Percentiles rank a stretch among this genome's conserved stretches.
These are phyloP conservation scores for Lipomyces sp. DNA, from an alignment of 805 yeast species.

Conservation along the genomic window DNA sequence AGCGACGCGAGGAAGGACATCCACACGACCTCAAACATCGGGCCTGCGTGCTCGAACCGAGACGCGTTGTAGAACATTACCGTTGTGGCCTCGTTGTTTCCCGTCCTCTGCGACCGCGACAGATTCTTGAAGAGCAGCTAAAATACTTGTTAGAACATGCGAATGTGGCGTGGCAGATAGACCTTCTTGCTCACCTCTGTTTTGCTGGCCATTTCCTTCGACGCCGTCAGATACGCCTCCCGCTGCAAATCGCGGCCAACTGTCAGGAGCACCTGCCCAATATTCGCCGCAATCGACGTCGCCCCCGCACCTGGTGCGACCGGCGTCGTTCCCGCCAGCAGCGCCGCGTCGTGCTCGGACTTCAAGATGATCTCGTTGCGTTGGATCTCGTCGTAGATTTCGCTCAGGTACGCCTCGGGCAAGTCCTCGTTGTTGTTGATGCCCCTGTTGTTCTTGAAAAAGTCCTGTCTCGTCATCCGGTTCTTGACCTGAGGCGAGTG, in stretches of 20 bases:
- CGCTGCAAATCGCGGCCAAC: slow-evolving; percentile 57
- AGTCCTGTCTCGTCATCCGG: slow-evolving; percentile 85
- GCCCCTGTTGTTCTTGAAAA: slow-evolving; percentile 81
- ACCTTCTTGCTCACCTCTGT: slow-evolving; percentile 77
- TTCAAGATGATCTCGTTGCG: slow-evolving; percentile 82
- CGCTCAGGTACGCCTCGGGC: slow-evolving; percentile 66
- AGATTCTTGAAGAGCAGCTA: slow-evolving; percentile 21
- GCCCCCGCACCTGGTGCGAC: slow-evolving; percentile 38
- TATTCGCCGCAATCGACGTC: slow-evolving; percentile 36
- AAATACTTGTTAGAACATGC: neutral
- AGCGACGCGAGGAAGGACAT: slow-evolving; percentile 94
- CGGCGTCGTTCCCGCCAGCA: slow-evolving; percentile 60
- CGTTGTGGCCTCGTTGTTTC: slow-evolving; percentile 37
- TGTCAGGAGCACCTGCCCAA: slow-evolving; percentile 48
- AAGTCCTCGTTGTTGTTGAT: slow-evolving; percentile 87
- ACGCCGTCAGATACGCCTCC: slow-evolving; percentile 89
- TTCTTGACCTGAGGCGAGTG: slow-evolving; percentile 90
- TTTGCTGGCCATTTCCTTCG: slow-evolving; percentile 84
- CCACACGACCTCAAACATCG: slow-evolving; percentile 93
- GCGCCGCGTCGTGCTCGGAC: slow-evolving; percentile 91
- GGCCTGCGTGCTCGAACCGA: slow-evolving; percentile 83
- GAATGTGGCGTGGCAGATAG: too few species aligned
- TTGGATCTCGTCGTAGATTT: slow-evolving; percentile 74
- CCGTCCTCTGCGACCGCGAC: slow-evolving; percentile 23
- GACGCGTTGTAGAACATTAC: slow-evolving; percentile 74